Percentiles rank a stretch among this genome's conserved stretches.
phyloP scores from a whole-genome alignment of 257 asterid species.

The Solanum etuberosum region DNA sequence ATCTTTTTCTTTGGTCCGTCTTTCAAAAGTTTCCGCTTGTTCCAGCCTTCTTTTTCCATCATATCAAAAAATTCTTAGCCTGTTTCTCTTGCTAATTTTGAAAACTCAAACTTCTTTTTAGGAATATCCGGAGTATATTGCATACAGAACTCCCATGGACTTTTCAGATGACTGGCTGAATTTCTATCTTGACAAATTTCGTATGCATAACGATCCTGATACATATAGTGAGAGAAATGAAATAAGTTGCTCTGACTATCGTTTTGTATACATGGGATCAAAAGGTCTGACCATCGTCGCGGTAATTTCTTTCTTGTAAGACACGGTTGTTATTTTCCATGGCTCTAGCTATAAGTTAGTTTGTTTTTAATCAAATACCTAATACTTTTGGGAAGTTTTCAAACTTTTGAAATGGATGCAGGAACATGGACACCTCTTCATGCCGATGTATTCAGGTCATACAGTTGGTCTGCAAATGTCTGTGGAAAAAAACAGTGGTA shows the following conservation, averaged over 20 bases:
- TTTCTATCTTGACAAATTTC: conserved; percentile 73
- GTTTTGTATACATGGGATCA: conserved; percentile 93
- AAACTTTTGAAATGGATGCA: conserved; percentile 3
- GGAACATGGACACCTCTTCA: conserved; percentile 99
- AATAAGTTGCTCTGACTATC: conserved; percentile 84
- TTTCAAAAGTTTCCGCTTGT: background rate
- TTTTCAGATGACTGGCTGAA: conserved; percentile 95
- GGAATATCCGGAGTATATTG: conserved; percentile 84
- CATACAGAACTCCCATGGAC: conserved; percentile 60
- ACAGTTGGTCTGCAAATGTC: conserved; percentile 96
- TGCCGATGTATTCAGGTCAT: conserved; percentile 97
- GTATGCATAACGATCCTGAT: conserved; percentile 58
- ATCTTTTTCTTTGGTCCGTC: background rate
- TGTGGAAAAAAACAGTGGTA: conserved; percentile 93
- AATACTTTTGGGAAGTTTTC: background rate
- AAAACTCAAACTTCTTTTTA: conserved; percentile 17
- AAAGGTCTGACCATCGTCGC: conserved; percentile 53
- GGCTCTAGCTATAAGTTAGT: background rate
- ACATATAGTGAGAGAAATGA: conserved; percentile 42
- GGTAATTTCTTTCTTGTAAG: conserved; percentile 8
- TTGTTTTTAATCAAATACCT: background rate
- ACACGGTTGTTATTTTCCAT: background rate
- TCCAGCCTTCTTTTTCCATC: background rate
- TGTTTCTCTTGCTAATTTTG: conserved; percentile 1
- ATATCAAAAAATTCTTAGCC: background rate